Evolutionary conservation across 1,284 basidiomycete species (phyloP).

Genomic region (Heterobasidion occidentale): DNA sequence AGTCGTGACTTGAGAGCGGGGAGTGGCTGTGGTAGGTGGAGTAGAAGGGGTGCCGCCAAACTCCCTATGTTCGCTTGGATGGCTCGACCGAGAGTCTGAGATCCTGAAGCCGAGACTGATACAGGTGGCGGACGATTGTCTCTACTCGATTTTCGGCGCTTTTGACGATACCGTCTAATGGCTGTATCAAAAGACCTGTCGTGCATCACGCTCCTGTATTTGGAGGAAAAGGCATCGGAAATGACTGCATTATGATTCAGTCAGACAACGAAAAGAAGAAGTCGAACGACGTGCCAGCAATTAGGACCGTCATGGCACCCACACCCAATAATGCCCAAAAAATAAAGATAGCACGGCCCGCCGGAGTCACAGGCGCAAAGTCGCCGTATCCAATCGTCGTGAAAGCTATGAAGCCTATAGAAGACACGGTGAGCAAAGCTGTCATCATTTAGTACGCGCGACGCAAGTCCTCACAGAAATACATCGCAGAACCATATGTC

Average conservation of each 20-base stretch:
- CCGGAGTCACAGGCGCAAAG: slow-evolving; percentile 47
- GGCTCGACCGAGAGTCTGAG: slow-evolving; percentile 1
- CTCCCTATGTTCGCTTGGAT: slow-evolving; percentile 2
- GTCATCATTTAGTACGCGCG: slow-evolving; percentile 5
- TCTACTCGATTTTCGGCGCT: background rate
- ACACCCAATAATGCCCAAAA: slow-evolving; percentile 77
- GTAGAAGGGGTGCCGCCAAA: background rate
- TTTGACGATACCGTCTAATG: slow-evolving; percentile 8
- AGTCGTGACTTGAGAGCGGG: background rate
- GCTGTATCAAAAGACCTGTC: slow-evolving; percentile 11
- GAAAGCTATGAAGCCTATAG: slow-evolving; percentile 43
- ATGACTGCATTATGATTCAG: slow-evolving; percentile 33
- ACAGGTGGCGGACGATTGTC: background rate
- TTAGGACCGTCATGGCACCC: slow-evolving; percentile 65
- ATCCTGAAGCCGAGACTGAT: background rate
- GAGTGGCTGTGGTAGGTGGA: background rate
- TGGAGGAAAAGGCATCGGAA: slow-evolving; percentile 42
- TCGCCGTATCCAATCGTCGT: slow-evolving; percentile 72
- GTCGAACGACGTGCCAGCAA: slow-evolving; percentile 43
- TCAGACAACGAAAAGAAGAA: slow-evolving; percentile 11
- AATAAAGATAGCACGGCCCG: slow-evolving; percentile 73
- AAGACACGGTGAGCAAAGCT: slow-evolving; percentile 12
- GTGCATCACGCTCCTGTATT: slow-evolving; percentile 7
- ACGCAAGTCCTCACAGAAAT: slow-evolving; percentile 52
- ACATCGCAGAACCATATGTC: slow-evolving; percentile 47